Evolutionary conservation across 306 rosid species (phyloP).

Genomic region (Gynostemma pentaphyllum): DNA sequence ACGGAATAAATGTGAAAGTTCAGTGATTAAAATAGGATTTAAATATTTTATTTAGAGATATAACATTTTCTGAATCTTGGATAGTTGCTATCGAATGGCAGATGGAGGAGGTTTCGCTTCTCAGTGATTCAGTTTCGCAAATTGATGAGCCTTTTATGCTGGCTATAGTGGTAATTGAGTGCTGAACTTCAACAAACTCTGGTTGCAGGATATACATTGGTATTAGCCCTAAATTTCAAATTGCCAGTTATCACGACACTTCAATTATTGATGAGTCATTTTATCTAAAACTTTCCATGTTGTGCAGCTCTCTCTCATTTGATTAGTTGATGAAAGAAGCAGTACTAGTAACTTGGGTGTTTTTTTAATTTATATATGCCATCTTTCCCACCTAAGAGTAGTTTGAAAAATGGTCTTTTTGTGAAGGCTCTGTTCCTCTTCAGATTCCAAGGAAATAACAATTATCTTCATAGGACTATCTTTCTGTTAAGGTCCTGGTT

Average conservation of each 20-base stretch:
- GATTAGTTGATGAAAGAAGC: background rate
- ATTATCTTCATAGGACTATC: background rate
- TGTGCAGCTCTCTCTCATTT: background rate
- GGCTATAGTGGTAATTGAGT: slow-evolving; percentile 99
- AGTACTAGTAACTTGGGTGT: background rate
- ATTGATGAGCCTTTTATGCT: slow-evolving; percentile 95
- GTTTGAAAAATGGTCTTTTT: background rate
- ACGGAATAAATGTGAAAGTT: too few relatives aligned
- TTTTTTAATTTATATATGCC: background rate
- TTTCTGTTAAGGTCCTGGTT: background rate
- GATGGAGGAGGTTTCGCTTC: slow-evolving; percentile 99
- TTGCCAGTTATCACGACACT: background rate
- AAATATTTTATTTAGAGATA: too few relatives aligned
- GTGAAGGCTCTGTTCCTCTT: background rate
- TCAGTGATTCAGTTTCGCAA: slow-evolving; percentile 73
- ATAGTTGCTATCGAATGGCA: slow-evolving; percentile 43
- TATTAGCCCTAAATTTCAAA: slow-evolving; percentile 82
- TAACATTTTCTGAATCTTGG: background rate
- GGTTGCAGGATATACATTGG: slow-evolving; percentile 97
- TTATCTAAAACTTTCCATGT: background rate
- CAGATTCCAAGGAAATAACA: background rate
- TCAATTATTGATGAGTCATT: background rate
- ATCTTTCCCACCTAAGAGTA: background rate
- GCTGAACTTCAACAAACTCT: slow-evolving; percentile 98
- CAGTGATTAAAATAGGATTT: too few relatives aligned